phyloP scores from a whole-genome alignment of 306 rosid genomes.

The Canavalia gladiata region DNA sequence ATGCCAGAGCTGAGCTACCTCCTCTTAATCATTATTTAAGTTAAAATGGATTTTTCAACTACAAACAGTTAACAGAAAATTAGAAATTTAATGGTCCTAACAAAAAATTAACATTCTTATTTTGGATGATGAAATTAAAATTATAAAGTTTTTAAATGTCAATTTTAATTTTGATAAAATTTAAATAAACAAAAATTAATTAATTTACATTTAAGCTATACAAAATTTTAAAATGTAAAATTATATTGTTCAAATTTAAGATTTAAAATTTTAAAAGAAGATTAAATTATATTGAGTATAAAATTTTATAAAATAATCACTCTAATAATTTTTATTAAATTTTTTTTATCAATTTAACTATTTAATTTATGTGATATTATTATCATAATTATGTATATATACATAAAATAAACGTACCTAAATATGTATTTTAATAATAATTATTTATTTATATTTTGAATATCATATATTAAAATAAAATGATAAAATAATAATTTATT shows the following conservation, averaged over 20 bases:
- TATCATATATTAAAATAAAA: too few species aligned
- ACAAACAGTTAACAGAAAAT: background rate
- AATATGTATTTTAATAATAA: too few species aligned
- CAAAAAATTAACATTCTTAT: background rate
- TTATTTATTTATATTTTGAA: too few species aligned
- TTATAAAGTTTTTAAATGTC: background rate
- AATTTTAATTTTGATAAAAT: background rate
- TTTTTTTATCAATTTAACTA: too few species aligned
- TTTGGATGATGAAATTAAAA: background rate
- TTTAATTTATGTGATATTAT: too few species aligned
- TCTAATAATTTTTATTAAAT: too few species aligned
- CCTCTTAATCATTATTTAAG: conserved; percentile 18
- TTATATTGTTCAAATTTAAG: background rate
- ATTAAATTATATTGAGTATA: background rate
- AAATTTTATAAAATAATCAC: too few species aligned
- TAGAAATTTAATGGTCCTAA: background rate
- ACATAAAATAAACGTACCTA: too few species aligned
- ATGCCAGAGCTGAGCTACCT: background rate
- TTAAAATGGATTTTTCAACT: conserved; percentile 20
- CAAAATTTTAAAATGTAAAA: background rate
- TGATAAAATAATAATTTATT: too few species aligned
- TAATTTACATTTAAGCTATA: background rate
- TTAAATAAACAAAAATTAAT: background rate
- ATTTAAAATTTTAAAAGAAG: background rate
- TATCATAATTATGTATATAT: too few species aligned